Base-by-base conservation (phyloP, 768 basidiomycete genomes). In the Suillus sp. region DNA sequence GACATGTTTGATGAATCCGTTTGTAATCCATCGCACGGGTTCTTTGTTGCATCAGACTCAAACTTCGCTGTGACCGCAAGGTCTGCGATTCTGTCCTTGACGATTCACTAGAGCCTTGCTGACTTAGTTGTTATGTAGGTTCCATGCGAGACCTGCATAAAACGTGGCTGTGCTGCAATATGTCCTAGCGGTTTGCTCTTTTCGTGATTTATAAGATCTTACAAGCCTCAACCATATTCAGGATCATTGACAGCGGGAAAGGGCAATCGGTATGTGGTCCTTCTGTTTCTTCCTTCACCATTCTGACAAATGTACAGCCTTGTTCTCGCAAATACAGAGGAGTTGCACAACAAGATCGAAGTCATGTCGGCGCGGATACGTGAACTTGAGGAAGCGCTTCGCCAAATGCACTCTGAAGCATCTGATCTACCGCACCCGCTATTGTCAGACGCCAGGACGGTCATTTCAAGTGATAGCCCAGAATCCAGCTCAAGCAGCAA, bases 121-220 rank as follows among this genome's bases (percentile, higher is more conserved):
- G 59, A 61, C 58, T 61, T 42, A 35, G 4, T 20, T 18, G 40
- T 14, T 43, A 55, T 54, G 30, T 67, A 92, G 89, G 81, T 91
- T 38, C 91, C 91, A 13, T 93, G 91, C 75, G 87, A 88, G 74
- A 91, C 86, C 72, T 93, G 91, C 70, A 83, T 84, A 27, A 87
- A 88, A 62, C 80, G 90, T 69, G 91, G 91, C 38, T 92, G 90
- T 69, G 85, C 84, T 27, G 78, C 85, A 20, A 88, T 92, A 62
- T 93, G 91, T 75, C 91, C 91, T n/a, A 85, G 88, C 62, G 91
- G 91, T 88, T 66, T 32, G 67, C 38, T 38, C 63, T 13, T 50
- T 57, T 45, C 40, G 43, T 51, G 66, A 60, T 58, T 64, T n/a
- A 42, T 16, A 42, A 42, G 63, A 68, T 48, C 6, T 48, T 22